Conservation (phyloP, 2,329 filamentous ascomycete species). For the Nemania diffusa region DNA sequence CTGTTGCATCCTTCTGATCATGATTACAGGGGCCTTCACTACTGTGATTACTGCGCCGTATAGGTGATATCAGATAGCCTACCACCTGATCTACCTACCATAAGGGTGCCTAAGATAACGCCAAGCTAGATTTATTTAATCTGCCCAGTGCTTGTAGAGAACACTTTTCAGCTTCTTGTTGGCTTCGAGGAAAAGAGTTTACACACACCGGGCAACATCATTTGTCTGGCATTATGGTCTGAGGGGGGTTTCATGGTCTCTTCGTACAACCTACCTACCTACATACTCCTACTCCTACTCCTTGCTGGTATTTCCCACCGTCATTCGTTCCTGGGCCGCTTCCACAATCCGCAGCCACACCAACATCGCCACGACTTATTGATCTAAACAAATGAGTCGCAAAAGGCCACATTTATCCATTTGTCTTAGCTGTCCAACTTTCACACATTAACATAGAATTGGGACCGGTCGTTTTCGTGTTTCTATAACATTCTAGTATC, state of each 20-base stretch:
- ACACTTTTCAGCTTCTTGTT: slow-evolving; percentile 39
- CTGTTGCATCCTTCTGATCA: slow-evolving; percentile 7
- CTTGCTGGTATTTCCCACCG: neutral
- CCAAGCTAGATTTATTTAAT: neutral
- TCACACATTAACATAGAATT: neutral
- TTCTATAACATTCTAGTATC: slow-evolving; percentile 1
- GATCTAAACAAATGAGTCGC: slow-evolving; percentile 23
- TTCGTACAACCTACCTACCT: neutral
- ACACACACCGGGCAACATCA: slow-evolving; percentile 14
- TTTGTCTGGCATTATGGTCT: slow-evolving; percentile 13
- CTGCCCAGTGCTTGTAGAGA: slow-evolving; percentile 22
- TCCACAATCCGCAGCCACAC: slow-evolving; percentile 11
- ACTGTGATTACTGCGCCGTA: neutral
- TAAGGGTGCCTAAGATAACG: neutral
- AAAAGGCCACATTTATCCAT: slow-evolving; percentile 27
- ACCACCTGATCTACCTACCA: neutral
- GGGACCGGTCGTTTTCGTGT: neutral
- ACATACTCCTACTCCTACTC: neutral
- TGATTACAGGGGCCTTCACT: slow-evolving; percentile 6
- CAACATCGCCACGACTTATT: slow-evolving; percentile 11
- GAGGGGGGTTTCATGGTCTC: slow-evolving; percentile 3
- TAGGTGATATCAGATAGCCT: neutral
- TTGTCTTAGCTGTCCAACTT: neutral
- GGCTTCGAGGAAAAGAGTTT: slow-evolving; percentile 23
- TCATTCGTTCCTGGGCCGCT: slow-evolving; percentile 16